Conservation (phyloP, 768 basidiomycete species). For the Boletus rubropictus region DNA sequence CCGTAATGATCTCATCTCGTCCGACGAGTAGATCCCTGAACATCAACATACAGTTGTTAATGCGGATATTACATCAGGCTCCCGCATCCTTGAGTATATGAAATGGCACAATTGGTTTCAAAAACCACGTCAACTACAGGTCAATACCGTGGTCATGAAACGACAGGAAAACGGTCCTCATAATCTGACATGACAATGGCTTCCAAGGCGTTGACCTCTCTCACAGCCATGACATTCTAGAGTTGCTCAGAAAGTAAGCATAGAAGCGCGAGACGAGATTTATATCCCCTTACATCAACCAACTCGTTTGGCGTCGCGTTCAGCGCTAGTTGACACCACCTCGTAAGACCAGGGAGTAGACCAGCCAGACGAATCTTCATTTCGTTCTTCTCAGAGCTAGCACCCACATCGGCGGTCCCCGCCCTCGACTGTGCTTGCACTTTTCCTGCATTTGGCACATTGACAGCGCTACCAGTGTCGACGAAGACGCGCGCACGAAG, state of each 20-base stretch:
- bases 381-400: conserved; percentile 27
- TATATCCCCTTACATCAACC: conserved; percentile 60
- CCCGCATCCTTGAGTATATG: neutral
- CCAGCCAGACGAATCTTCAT: conserved; percentile 66
- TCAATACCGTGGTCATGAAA: conserved; percentile 9
- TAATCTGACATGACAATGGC: conserved; percentile 71
- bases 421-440: conserved; percentile 6
- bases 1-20: too few species aligned
- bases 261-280: neutral
- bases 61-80: neutral
- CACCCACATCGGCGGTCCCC: conserved; percentile 17
- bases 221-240: conserved; percentile 55
- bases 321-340: conserved; percentile 70
- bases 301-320: conserved; percentile 72
- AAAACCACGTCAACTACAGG: neutral
- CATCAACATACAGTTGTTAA: too few species aligned
- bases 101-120: neutral
- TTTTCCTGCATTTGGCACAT: conserved; percentile 4
- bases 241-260: conserved; percentile 2
- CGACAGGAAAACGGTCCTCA: conserved; percentile 40
- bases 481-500: conserved; percentile 63
- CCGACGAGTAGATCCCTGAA: too few species aligned
- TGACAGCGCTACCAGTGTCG: conserved; percentile 18
- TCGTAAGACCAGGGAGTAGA: conserved; percentile 71
- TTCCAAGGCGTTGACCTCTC: conserved; percentile 62